Conservation (phyloP, 139 green algal genomes). For the Chlamydomonas schloesseri region DNA sequence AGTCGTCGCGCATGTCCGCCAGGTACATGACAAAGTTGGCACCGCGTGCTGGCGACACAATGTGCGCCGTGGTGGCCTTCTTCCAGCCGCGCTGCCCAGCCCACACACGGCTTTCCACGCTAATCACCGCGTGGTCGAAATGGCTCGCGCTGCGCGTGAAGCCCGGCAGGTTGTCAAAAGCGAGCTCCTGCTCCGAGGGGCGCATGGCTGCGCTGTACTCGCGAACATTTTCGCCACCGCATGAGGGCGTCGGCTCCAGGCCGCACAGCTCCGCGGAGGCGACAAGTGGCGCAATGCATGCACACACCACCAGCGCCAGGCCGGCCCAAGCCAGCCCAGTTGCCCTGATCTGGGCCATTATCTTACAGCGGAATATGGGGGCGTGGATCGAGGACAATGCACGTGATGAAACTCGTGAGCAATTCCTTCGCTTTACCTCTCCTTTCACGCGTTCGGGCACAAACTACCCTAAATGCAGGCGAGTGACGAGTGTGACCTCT, state of each 20-base stretch:
- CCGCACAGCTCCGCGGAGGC: slow-evolving; percentile 10
- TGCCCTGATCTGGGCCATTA: too few species aligned
- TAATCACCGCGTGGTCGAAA: slow-evolving; percentile 92
- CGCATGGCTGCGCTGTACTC: slow-evolving; percentile 43
- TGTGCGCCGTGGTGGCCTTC: slow-evolving; percentile 76
- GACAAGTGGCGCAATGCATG: too few species aligned
- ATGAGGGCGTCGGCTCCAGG: not conserved
- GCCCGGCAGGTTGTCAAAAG: slow-evolving; percentile 82
- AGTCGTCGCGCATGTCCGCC: slow-evolving; percentile 68
- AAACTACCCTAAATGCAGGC: too few species aligned
- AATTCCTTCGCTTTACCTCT: too few species aligned
- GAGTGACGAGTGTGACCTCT: too few species aligned
- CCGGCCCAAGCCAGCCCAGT: too few species aligned
- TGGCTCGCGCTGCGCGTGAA: slow-evolving; percentile 89
- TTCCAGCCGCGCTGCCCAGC: slow-evolving; percentile 65
- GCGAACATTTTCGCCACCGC: not conserved
- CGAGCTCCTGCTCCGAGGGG: not conserved
- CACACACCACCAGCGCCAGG: too few species aligned
- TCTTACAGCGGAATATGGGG: too few species aligned
- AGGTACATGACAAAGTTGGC: slow-evolving; percentile 94
- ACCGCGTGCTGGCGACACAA: slow-evolving; percentile 84
- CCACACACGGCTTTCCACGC: slow-evolving; percentile 88
- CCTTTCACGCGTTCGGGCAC: too few species aligned
- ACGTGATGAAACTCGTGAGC: too few species aligned
- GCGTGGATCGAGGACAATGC: too few species aligned